Percentiles rank a stretch among this genome's conserved stretches.
Conservation (phyloP, 371 early-diverging fungal species). For the Mucor saturninus region DNA sequence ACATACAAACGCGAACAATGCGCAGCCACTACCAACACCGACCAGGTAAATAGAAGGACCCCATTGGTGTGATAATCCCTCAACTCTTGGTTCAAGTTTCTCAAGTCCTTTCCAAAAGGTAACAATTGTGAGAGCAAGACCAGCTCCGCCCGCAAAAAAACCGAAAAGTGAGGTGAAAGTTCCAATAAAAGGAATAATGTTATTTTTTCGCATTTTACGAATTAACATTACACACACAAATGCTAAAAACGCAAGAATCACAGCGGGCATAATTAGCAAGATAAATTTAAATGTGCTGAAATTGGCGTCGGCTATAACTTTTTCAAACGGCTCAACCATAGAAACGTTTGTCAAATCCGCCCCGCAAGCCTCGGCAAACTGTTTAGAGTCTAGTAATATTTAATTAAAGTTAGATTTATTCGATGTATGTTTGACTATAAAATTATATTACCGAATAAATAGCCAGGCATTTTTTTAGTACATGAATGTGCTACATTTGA, state of each 20-base stretch:
- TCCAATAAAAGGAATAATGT: slow-evolving; percentile 33
- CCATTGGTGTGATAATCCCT: slow-evolving; percentile 36
- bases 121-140: slow-evolving; percentile 26
- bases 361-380: slow-evolving; percentile 24
- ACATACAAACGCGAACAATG: slow-evolving; percentile 25
- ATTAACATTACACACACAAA: slow-evolving; percentile 23
- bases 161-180: slow-evolving; percentile 26
- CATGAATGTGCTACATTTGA: slow-evolving; percentile 22
- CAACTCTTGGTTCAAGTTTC: slow-evolving; percentile 16
- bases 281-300: slow-evolving; percentile 23
- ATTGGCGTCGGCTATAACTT: slow-evolving; percentile 7
- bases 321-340: background rate
- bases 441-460: slow-evolving; percentile 29
- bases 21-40: slow-evolving; percentile 30
- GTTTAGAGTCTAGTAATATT: slow-evolving; percentile 8
- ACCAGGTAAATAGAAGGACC: slow-evolving; percentile 37
- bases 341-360: slow-evolving; percentile 13
- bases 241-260: slow-evolving; percentile 31
- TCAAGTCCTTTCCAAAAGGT: slow-evolving; percentile 37
- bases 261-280: slow-evolving; percentile 37
- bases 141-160: slow-evolving; percentile 31
- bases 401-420: slow-evolving; percentile 1
- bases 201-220: slow-evolving; percentile 29
- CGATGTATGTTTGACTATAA: background rate
- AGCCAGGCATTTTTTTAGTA: slow-evolving; percentile 21